Conservation (phyloP, 306 rosid species). For the Acacia melanoxylon region DNA sequence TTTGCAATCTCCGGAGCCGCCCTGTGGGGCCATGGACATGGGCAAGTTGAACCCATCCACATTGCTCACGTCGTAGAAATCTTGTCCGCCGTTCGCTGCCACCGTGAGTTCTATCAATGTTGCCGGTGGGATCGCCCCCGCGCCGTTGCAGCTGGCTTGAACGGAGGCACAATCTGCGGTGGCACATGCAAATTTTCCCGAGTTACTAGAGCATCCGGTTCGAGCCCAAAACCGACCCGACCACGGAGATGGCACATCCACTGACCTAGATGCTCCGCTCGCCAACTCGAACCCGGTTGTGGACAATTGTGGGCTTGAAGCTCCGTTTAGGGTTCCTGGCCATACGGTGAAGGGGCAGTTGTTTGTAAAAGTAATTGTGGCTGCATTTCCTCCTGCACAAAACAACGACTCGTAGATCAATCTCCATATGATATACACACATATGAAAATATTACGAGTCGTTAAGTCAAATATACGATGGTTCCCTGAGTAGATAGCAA, state of each 20-base stretch:
- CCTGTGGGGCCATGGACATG: conserved; percentile 42
- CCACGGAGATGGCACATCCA: conserved; percentile 52
- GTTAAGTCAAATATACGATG: too few relatives aligned
- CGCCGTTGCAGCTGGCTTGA: conserved; percentile 58
- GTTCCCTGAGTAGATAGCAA: too few relatives aligned
- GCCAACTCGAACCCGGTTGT: conserved; percentile 52
- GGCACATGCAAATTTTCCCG: conserved; percentile 44
- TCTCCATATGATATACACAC: too few relatives aligned
- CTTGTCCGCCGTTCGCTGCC: conserved; percentile 47
- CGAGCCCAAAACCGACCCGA: conserved; percentile 67
- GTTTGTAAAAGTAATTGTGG: conserved; percentile 45
- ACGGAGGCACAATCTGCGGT: conserved; percentile 66
- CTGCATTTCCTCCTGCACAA: conserved; percentile 32
- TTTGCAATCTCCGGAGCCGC: conserved; percentile 43
- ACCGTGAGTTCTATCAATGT: conserved; percentile 45
- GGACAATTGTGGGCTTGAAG: conserved; percentile 45
- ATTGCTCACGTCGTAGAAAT: conserved; percentile 65
- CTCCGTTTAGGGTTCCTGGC: conserved; percentile 65
- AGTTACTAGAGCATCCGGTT: conserved; percentile 40
- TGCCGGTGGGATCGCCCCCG: conserved; percentile 54
- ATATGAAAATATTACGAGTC: too few relatives aligned
- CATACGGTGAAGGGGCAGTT: conserved; percentile 52
- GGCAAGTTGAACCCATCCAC: conserved; percentile 77
- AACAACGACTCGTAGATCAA: background rate
- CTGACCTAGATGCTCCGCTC: conserved; percentile 21